phyloP scores from a whole-genome alignment of 2,329 filamentous ascomycete species.

The Coleophoma cylindrospora region DNA sequence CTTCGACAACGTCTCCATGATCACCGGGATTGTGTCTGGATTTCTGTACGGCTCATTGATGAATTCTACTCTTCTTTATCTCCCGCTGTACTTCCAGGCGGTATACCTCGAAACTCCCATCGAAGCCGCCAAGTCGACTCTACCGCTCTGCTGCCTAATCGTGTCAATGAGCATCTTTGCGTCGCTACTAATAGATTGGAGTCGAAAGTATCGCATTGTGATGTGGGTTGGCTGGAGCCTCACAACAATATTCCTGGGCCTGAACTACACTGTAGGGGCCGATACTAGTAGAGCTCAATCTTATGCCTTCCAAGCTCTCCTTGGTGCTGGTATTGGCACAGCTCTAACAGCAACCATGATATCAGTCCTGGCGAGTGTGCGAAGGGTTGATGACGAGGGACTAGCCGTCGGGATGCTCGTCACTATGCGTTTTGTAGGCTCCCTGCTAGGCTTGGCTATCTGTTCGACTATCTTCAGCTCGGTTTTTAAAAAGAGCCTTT shows the following conservation, averaged over 20 bases:
- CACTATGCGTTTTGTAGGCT: neutral
- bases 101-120: too few relatives aligned
- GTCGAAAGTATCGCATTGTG: neutral
- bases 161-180: neutral
- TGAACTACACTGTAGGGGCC: neutral
- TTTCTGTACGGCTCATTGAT: too few relatives aligned
- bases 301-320: neutral
- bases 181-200: neutral
- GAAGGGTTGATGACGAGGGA: neutral
- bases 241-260: neutral
- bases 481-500: too few relatives aligned
- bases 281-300: neutral
- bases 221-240: neutral
- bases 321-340: neutral
- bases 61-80: too few relatives aligned
- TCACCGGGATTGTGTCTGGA: too few relatives aligned
- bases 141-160: neutral
- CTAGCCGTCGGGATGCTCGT: neutral
- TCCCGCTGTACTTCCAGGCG: too few relatives aligned
- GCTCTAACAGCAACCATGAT: neutral
- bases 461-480: too few relatives aligned
- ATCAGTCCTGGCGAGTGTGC: neutral
- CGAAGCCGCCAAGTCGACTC: too few relatives aligned
- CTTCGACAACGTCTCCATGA: too few relatives aligned
- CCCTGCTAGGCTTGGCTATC: neutral